These are phyloP conservation scores for Alternaria triticimaculans DNA, from an alignment of 2,329 filamentous ascomycete species.

Conservation along the genomic window DNA sequence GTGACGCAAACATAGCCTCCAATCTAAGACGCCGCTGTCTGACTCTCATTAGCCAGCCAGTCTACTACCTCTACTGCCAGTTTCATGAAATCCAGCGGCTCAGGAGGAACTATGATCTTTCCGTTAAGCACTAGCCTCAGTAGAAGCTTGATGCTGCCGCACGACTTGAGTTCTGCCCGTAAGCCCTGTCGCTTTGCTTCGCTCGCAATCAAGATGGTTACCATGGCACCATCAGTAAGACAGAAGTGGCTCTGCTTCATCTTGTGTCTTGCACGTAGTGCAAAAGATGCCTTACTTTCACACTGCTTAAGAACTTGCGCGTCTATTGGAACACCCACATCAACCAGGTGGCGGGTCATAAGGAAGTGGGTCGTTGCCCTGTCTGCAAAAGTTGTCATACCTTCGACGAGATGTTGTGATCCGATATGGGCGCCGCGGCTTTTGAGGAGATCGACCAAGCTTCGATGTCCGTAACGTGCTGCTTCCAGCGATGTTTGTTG, in stretches of 20 bases:
- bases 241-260: neutral
- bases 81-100: neutral
- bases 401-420: neutral
- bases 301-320: neutral
- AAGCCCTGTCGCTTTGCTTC: neutral
- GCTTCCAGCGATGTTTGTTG: neutral
- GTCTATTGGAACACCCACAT: neutral
- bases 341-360: neutral
- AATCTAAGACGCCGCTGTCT: neutral
- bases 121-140: neutral
- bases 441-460: neutral
- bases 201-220: neutral
- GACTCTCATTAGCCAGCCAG: neutral
- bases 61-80: neutral
- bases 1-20: neutral
- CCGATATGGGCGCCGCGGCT: neutral
- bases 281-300: neutral
- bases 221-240: neutral
- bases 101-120: neutral
- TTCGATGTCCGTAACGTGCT: neutral
- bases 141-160: neutral
- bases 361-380: neutral
- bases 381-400: neutral
- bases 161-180: neutral
- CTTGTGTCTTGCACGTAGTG: neutral